These are phyloP conservation scores for Apophysomyces sp. DNA, from an alignment of 371 early-diverging fungal genomes.

Conservation along the genomic window DNA sequence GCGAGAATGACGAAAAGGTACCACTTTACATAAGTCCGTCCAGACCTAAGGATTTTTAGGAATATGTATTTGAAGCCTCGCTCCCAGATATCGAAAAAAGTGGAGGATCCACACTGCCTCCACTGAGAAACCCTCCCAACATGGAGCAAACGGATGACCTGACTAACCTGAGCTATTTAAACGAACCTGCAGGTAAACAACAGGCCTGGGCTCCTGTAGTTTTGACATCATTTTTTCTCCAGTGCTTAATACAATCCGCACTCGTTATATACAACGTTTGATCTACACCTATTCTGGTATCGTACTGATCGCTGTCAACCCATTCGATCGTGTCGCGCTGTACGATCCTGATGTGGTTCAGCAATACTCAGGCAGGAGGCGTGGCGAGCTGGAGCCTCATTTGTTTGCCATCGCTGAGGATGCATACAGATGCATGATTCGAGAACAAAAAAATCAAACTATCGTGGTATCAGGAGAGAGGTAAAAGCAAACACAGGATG, in stretches of 20 bases:
- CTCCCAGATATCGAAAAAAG: constrained; percentile 63
- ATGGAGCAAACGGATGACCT: constrained; percentile 88
- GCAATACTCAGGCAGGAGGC: constrained; percentile 90
- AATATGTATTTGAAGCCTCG: constrained; percentile 66
- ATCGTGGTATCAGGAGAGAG: constrained; percentile 99
- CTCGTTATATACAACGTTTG: constrained; percentile 81
- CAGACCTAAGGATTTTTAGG: too few species aligned
- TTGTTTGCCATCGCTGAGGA: constrained; percentile 98
- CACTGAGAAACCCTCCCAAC: constrained; percentile 83
- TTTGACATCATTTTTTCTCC: background rate
- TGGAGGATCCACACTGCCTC: constrained; percentile 74
- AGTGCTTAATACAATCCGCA: constrained; percentile 83
- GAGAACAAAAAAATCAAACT: constrained; percentile 92
- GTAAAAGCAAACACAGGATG: constrained; percentile 18
- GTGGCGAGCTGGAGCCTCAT: constrained; percentile 97
- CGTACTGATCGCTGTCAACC: constrained; percentile 96
- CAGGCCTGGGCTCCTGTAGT: background rate
- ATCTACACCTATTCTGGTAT: constrained; percentile 99
- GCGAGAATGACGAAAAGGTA: constrained; percentile 61
- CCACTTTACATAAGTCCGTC: too few species aligned
- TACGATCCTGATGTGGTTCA: constrained; percentile 86
- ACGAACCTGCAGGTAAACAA: constrained; percentile 79
- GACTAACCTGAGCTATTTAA: constrained; percentile 84
- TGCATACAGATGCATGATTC: constrained; percentile 94
- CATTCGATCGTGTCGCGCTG: constrained; percentile 83